A percentile compares a stretch with the other conserved stretches of the same genome.
Evolutionary conservation across 495 filamentous ascomycete genomes (phyloP).

Genomic region (Beverwykella pulmonaria): DNA sequence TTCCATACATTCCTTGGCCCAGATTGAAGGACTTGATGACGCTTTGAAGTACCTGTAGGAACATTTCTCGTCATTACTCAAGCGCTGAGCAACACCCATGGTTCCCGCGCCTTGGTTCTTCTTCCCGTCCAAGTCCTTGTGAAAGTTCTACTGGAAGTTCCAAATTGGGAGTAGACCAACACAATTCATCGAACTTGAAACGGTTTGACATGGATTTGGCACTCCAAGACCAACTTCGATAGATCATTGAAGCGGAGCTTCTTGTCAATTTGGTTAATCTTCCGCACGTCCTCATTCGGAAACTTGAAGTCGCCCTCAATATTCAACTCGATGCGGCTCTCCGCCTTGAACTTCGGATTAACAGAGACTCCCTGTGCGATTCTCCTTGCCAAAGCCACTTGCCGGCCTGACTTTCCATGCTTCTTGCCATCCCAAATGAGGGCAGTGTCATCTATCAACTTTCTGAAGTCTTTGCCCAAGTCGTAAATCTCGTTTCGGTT

Average conservation of each 20-base stretch:
- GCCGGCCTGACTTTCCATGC: constrained; percentile 49
- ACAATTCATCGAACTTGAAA: not conserved
- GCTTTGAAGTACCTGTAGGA: too few species aligned
- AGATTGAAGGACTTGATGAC: too few species aligned
- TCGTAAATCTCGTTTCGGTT: constrained; percentile 47
- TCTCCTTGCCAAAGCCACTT: constrained; percentile 48
- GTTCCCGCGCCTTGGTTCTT: not conserved
- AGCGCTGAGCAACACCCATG: too few species aligned
- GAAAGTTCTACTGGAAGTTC: constrained; percentile 62
- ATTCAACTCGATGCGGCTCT: constrained; percentile 44
- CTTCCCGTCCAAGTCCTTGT: constrained; percentile 65
- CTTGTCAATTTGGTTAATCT: constrained; percentile 47
- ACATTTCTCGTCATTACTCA: too few species aligned
- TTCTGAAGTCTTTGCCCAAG: constrained; percentile 41
- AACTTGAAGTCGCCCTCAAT: constrained; percentile 48
- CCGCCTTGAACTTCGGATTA: constrained; percentile 49
- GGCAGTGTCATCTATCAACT: constrained; percentile 47
- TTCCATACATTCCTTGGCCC: not conserved
- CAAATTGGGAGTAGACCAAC: not conserved
- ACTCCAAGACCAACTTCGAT: constrained; percentile 35
- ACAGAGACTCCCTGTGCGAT: constrained; percentile 47
- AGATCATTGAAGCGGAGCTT: constrained; percentile 65
- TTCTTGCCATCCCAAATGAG: constrained; percentile 64
- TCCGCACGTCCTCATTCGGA: constrained; percentile 56
- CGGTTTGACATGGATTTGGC: too few species aligned